A percentile compares a stretch with the other conserved stretches of the same genome.
Conservation (phyloP, 148 eudicot genomes). For the Oxyria digyna region DNA sequence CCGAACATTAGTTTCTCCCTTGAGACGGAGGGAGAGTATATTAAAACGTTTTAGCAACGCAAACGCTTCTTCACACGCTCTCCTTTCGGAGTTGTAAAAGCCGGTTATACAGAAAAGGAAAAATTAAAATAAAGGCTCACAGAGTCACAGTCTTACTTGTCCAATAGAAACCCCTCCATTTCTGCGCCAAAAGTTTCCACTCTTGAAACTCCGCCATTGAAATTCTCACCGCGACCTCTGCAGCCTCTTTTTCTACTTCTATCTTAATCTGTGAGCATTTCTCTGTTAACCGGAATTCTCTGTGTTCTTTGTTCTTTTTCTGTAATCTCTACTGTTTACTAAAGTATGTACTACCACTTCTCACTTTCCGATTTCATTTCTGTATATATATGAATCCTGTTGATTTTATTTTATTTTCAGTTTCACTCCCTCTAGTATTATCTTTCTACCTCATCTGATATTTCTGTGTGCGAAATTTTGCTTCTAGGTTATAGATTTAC, state of each 20-base stretch:
- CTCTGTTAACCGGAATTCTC: not conserved
- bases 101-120: slow-evolving; percentile 1
- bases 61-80: slow-evolving; percentile 7
- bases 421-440: slow-evolving; percentile 1
- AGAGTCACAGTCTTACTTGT: not conserved
- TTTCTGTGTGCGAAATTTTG: not conserved
- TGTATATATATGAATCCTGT: not conserved
- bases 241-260: slow-evolving; percentile 2
- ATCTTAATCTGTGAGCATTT: slow-evolving; percentile 18
- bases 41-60: not conserved
- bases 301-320: not conserved
- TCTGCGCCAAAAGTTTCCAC: slow-evolving; percentile 8
- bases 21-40: no score
- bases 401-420: not conserved
- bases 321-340: not conserved
- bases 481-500: not conserved
- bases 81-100: slow-evolving; percentile 9
- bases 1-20: no score
- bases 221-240: slow-evolving; percentile 12
- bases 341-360: not conserved
- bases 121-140: not conserved
- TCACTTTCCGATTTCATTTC: slow-evolving; percentile 11
- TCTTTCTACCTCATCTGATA: slow-evolving; percentile 6
- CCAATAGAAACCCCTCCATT: not conserved
- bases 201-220: slow-evolving; percentile 31